Conservation (phyloP, 305 asterid genomes). For the Caryopteris hybrid region DNA sequence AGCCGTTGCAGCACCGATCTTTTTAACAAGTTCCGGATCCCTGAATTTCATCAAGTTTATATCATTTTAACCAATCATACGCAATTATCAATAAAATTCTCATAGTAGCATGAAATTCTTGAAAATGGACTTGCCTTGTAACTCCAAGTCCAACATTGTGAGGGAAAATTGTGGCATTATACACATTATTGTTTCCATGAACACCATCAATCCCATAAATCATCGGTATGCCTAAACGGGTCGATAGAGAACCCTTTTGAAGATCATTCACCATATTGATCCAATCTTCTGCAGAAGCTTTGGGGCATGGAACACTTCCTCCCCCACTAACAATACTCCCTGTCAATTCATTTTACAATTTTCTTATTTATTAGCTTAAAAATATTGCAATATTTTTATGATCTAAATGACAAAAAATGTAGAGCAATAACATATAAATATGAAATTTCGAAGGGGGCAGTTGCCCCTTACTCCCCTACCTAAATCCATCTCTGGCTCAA, state of each 20-base stretch:
- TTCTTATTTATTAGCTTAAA: background rate
- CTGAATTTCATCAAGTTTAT: slow-evolving; percentile 1
- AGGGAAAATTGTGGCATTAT: slow-evolving; percentile 53
- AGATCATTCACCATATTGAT: slow-evolving; percentile 38
- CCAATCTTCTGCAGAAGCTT: slow-evolving; percentile 35
- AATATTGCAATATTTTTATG: background rate
- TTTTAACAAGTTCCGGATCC: slow-evolving; percentile 35
- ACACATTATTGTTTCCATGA: slow-evolving; percentile 50
- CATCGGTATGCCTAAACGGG: slow-evolving; percentile 41
- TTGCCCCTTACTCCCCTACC: no score
- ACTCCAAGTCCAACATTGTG: slow-evolving; percentile 67
- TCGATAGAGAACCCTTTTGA: slow-evolving; percentile 29
- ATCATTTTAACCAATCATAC: background rate
- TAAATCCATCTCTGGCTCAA: no score
- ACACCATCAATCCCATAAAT: slow-evolving; percentile 40
- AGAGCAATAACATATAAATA: no score
- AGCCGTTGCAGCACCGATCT: slow-evolving; percentile 38
- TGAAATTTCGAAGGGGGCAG: no score
- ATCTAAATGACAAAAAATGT: background rate
- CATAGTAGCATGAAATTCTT: background rate
- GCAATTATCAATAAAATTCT: background rate
- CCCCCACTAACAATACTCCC: slow-evolving; percentile 38
- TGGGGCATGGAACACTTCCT: slow-evolving; percentile 34
- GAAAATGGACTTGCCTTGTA: slow-evolving; percentile 36
- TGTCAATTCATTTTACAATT: background rate